These are phyloP conservation scores for Phytophthora pisi DNA, from an alignment of 352 stramenopile species.

Conservation along the genomic window DNA sequence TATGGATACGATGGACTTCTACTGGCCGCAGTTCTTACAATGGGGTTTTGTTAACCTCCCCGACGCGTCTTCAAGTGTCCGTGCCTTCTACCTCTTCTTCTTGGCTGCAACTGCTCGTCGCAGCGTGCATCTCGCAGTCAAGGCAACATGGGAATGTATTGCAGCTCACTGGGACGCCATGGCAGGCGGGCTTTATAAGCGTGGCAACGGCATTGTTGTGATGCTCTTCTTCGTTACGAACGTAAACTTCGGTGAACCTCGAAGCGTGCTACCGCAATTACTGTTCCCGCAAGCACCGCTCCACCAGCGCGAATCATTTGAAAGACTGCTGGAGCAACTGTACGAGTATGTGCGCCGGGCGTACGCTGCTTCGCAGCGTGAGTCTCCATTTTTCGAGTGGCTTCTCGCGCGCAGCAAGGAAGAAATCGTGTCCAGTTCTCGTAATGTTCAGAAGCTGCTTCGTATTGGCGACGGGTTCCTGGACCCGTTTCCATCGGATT, in stretches of 20 bases:
- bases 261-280: slow-evolving; percentile 49
- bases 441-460: slow-evolving; percentile 41
- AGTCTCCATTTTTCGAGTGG: slow-evolving; percentile 65
- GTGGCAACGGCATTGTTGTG: slow-evolving; percentile 52
- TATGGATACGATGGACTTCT: slow-evolving; percentile 66
- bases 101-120: slow-evolving; percentile 55
- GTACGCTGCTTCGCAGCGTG: slow-evolving; percentile 40
- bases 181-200: slow-evolving; percentile 43
- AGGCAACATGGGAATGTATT: slow-evolving; percentile 70
- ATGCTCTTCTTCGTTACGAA: slow-evolving; percentile 75
- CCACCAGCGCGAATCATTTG: slow-evolving; percentile 52
- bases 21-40: slow-evolving; percentile 73
- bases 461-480: slow-evolving; percentile 44
- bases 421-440: slow-evolving; percentile 45
- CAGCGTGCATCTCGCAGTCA: slow-evolving; percentile 60
- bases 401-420: slow-evolving; percentile 58
- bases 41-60: slow-evolving; percentile 61
- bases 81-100: slow-evolving; percentile 72
- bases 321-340: slow-evolving; percentile 42
- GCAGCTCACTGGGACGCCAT: slow-evolving; percentile 69
- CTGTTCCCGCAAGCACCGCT: slow-evolving; percentile 48
- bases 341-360: slow-evolving; percentile 46
- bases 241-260: slow-evolving; percentile 56
- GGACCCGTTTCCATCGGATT: slow-evolving; percentile 52
- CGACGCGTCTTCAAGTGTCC: slow-evolving; percentile 55